Conservation (phyloP, 257 asterid species). For the Nicotiana sylvestris region DNA sequence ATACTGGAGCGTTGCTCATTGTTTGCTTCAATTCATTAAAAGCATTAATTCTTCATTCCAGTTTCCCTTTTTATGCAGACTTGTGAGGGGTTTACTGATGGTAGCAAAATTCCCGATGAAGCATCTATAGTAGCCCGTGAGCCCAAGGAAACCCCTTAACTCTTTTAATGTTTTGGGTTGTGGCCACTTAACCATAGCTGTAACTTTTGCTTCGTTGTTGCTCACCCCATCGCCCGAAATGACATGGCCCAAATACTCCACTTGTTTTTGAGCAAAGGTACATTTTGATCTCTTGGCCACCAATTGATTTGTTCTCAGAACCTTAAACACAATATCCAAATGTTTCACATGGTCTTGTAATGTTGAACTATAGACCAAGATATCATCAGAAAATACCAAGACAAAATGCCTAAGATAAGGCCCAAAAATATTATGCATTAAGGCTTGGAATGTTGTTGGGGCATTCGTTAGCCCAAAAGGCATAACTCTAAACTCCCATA, state of each 20-base stretch:
- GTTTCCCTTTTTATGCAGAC: not conserved
- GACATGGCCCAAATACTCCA: not conserved
- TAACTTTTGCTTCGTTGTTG: no score
- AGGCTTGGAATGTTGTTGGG: not conserved
- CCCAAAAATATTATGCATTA: not conserved
- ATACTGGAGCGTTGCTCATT: not conserved
- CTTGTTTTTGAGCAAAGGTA: not conserved
- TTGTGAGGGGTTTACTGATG: not conserved
- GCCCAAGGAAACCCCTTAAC: not conserved
- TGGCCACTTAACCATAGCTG: no score
- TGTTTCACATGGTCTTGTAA: not conserved
- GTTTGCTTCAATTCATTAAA: not conserved
- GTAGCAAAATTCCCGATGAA: not conserved
- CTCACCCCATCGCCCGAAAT: no score
- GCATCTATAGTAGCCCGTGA: not conserved
- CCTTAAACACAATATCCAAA: not conserved
- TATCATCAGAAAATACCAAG: not conserved
- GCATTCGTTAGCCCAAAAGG: not conserved
- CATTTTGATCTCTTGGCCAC: not conserved
- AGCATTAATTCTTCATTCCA: not conserved
- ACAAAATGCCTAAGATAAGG: not conserved
- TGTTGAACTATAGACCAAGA: not conserved
- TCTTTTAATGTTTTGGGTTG: not conserved
- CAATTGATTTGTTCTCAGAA: not conserved
- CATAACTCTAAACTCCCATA: no score